phyloP scores from a whole-genome alignment of 2,329 filamentous ascomycete species.

The Colletotrichum lindemuthianum region DNA sequence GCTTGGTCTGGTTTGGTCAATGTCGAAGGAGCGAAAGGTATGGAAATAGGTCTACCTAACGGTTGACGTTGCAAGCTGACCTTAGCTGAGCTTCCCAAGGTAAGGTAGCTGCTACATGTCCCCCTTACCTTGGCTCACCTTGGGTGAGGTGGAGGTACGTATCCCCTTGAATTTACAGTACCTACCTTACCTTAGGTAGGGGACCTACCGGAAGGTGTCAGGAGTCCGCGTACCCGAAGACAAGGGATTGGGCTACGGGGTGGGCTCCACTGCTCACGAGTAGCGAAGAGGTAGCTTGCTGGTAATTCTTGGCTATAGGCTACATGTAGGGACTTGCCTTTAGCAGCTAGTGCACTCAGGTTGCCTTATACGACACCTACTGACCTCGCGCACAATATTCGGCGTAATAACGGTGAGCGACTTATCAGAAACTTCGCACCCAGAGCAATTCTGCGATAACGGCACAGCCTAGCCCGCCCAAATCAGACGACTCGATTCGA shows the following conservation, averaged over 20 bases:
- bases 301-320: background rate
- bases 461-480: conserved; percentile 18
- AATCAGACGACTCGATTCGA: conserved; percentile 18
- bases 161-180: conserved; percentile 1
- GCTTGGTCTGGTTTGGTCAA: background rate
- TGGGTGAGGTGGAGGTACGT: conserved; percentile 17
- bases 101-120: no score
- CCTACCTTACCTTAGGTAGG: no score
- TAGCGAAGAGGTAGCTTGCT: no score
- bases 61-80: conserved; percentile 34
- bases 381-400: conserved; percentile 14
- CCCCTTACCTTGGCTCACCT: no score
- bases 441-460: conserved; percentile 20
- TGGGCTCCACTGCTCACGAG: no score
- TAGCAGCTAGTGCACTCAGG: conserved; percentile 13
- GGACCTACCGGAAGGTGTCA: conserved; percentile 32
- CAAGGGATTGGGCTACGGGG: no score
- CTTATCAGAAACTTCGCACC: conserved; percentile 26
- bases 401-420: conserved; percentile 18
- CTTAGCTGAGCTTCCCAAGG: conserved; percentile 7
- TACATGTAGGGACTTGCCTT: conserved; percentile 16
- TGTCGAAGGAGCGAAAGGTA: background rate
- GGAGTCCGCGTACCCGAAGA: conserved; percentile 17
- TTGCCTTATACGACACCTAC: background rate
- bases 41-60: conserved; percentile 11